Base-by-base conservation (phyloP, 1,139 yeast species). In the Saccharomyces hybrid region DNA sequence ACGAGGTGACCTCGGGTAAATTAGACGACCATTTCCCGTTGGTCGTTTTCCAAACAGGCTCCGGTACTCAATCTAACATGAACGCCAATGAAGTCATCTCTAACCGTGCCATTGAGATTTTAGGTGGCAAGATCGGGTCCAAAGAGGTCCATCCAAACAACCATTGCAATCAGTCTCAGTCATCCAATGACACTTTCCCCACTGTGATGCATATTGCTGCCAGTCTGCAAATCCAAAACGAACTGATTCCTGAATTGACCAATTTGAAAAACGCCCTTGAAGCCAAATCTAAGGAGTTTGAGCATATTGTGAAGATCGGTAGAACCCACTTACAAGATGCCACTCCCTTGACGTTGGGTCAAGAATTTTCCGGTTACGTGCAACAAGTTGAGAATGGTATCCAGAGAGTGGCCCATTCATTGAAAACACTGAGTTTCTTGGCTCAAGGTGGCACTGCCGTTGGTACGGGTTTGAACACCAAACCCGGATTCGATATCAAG, bases 391-490 rank as follows among this genome's bases (percentile, higher is more conserved):
- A 88, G 65, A 88, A 88, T 70, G 98, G 98, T 70, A 86, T 93
- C 64, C 86, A 78, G 64, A 83, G 99, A 71, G 84, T 93, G 58
- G 89, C 89, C 76, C 77, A 76, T 60, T 73, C 86, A 53, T 80
- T 93, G 62, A 89, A 89, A 62, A 82, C 84, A 73, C 79, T 93
- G 71, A 79, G 85, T 68, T 82, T 72, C 70, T 81, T 93, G 66
- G 99, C 99, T 53, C 99, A 93, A 79, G 99, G 99, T 76, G 99
- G 99, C 75, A 93, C 99, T 61, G 99, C 99, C 57, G 99, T 93
- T 55, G 99, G 99, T 66, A 93, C 99, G 55, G 99, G 99, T 61
- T 82, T 93, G 65, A 93, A 93, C 82, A 91, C 99, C 74, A 85
- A 62, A 52, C 81, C 82, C 70, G 98, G 98, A 19, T 93, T 88